Evolutionary conservation across 2,329 filamentous ascomycete species (phyloP), one percentile per base, ranked within the genome.

Genomic region (Diaporthe australafricana): DNA sequence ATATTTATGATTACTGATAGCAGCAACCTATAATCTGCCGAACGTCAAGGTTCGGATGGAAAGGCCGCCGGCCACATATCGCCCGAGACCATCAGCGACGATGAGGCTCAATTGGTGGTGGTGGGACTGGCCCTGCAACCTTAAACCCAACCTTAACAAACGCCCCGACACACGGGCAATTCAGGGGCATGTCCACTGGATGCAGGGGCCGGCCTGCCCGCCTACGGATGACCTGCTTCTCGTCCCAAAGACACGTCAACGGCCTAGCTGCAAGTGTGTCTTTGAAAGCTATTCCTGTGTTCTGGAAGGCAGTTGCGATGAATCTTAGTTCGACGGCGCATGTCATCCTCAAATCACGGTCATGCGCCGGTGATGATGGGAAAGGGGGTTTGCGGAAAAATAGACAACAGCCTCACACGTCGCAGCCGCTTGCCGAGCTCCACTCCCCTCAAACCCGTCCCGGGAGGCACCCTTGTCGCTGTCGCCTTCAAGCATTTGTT

Each of bases 121-220:
- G n/a, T n/a, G n/a, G n/a, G 53, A 12, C 16, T 4, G 8, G 35
- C 22, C 48, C 4, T 60, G 48, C 55, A 69, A 69, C 65, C 70
- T 72, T 69, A 56, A 68, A 16, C 47, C 48, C 55, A 69, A 69
- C 65, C 70, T 69, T 69, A 68, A 69, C n/a, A n/a, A n/a, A n/a
- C 60, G 35, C 12, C 45, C 45, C 50, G 45, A 50, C 42, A 69
- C 70, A 42, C 55, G n/a, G 35, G 20, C 53, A n/a, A 5, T 40
- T 42, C 70, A 68, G 55, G 48, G 62, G 48, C 40, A 30, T 68
- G 47, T 68, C 53, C 52, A 40, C 70, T 32, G 25, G 40, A 38
- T 38, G 25, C 35, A n/a, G 32, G 30, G 38, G 45, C 20, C 47
- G 42, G n/a, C 16, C 35, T 16, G 32, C 17, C 11, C 16, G 16